Conservation (phyloP, 768 basidiomycete species). For the Lepiota subincarnata region DNA sequence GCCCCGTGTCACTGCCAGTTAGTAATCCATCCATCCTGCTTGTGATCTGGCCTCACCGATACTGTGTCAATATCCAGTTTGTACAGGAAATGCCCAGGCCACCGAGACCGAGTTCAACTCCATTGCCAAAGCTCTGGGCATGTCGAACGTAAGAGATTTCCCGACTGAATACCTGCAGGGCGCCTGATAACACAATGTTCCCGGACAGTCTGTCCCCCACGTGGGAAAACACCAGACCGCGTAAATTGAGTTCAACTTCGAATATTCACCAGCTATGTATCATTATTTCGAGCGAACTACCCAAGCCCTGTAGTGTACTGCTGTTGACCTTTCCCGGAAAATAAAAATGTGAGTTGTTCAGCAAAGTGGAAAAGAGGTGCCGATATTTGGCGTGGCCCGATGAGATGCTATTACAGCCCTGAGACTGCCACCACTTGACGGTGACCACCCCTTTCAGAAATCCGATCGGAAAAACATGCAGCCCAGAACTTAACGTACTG, state of each 20-base stretch:
- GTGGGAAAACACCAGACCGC: background rate
- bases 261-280: no score
- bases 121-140: slow-evolving; percentile 40
- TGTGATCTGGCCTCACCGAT: background rate
- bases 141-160: slow-evolving; percentile 31
- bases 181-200: background rate
- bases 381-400: no score
- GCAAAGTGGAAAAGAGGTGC: no score
- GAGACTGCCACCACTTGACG: no score
- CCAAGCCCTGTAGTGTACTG: no score
- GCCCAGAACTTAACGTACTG: no score
- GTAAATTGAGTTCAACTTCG: background rate
- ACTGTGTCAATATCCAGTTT: slow-evolving; percentile 32
- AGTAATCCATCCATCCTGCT: slow-evolving; percentile 16
- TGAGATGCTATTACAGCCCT: no score
- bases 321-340: no score
- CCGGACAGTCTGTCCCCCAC: background rate
- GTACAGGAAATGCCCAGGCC: slow-evolving; percentile 38
- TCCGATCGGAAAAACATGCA: no score
- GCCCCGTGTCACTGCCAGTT: slow-evolving; percentile 53
- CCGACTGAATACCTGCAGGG: background rate
- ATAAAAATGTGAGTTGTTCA: no score
- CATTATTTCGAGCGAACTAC: no score
- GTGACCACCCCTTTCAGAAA: no score
- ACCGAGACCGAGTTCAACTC: slow-evolving; percentile 45